Base-by-base conservation (phyloP, 129 eudicot genomes). In the Pulicaria dysenterica region DNA sequence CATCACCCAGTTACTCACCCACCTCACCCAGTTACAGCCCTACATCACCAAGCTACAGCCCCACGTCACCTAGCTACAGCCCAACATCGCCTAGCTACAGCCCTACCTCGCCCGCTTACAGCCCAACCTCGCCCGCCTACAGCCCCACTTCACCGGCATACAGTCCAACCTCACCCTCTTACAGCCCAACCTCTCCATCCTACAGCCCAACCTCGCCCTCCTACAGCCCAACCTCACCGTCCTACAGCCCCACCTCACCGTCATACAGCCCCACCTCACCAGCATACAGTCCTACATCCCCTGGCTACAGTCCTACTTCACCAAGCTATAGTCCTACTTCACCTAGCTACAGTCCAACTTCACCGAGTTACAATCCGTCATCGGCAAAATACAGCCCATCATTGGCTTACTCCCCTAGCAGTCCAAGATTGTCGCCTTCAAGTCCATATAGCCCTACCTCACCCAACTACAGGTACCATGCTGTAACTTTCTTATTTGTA, bases 371-470 rank as follows among this genome's bases (percentile, higher is more conserved):
- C 70, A 91, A 86, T 45, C 92, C 95, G 10, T 89, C 97, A 67
- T 86, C 91, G 0, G 95, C 96, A 44, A 87, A 85, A 74, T 92
- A 89, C 88, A 92, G 96, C 79, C 98, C 96, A 0, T 93, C 98
- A 37, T 80, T 86, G 76, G 98, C 95, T 5, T 92, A 89, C 81
- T 92, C 98, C 13, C 96, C 98, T 10, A 92, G 96, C 74, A 86
- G 96, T 64, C 97, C 97, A 67, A 88, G 94, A 58, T 69, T 91
- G 49, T 79, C 89, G 40, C 97, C 97, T 47, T 83, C 97, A 4
- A 92, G 96, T 65, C 98, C 96, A 1, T 92, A 92, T 83, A 92
- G 92, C 69, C 98, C 96, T 5, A 79, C 98, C 16, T 93, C 98
- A 31, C 98, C 98, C 37, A 85, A 81, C 76, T 94, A 94, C 91